phyloP scores from a whole-genome alignment of 2,329 filamentous ascomycete species.

The Diaporthe destruens region DNA sequence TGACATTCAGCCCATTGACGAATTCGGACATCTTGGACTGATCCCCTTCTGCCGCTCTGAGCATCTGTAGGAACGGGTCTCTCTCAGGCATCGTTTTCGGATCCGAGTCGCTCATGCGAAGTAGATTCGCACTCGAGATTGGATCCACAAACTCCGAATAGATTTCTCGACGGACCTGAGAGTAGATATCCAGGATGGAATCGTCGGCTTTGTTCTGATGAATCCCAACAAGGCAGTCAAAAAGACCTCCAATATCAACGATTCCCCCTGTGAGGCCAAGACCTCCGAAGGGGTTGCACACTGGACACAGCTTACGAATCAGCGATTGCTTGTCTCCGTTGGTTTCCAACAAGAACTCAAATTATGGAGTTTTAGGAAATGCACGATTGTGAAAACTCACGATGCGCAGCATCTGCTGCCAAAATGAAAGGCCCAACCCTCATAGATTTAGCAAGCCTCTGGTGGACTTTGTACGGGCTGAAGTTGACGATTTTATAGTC shows the following conservation, averaged over 20 bases:
- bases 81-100: too few species aligned
- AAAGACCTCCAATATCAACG: slow-evolving; percentile 1
- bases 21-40: too few species aligned
- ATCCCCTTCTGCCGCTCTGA: too few species aligned
- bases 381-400: not conserved
- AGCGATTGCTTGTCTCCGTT: too few species aligned
- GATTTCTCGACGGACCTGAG: not conserved
- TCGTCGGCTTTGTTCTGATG: not conserved
- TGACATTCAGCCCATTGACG: too few species aligned
- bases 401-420: slow-evolving; percentile 12
- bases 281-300: slow-evolving; percentile 9
- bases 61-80: too few species aligned
- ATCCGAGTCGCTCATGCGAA: too few species aligned
- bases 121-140: not conserved
- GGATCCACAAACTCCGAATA: not conserved
- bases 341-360: too few species aligned
- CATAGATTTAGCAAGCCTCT: not conserved
- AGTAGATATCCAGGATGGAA: not conserved
- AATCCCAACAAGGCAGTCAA: slow-evolving; percentile 6
- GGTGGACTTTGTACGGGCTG: slow-evolving; percentile 59
- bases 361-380: too few species aligned
- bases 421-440: not conserved
- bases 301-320: not conserved
- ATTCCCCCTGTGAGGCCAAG: slow-evolving; percentile 16
- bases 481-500: slow-evolving; percentile 60